phyloP scores from a whole-genome alignment of 2,329 filamentous ascomycete genomes.

The Anthostomella pinea region DNA sequence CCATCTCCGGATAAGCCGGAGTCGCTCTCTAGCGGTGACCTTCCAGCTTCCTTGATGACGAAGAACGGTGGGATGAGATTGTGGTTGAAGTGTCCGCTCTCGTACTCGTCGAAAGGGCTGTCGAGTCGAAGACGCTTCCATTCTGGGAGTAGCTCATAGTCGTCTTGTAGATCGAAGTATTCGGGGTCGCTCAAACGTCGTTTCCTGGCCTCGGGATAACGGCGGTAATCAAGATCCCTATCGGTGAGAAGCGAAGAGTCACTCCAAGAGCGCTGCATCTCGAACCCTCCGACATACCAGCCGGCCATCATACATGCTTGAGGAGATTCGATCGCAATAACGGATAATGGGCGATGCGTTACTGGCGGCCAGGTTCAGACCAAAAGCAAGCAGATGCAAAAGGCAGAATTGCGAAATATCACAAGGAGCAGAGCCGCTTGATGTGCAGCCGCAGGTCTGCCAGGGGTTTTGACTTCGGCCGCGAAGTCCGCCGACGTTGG shows the following conservation, averaged over 20 bases:
- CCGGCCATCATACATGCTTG: constrained; percentile 36
- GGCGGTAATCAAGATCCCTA: constrained; percentile 18
- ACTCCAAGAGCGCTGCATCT: constrained; percentile 34
- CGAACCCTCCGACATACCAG: constrained; percentile 32
- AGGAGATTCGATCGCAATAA: constrained; percentile 13
- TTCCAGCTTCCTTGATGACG: constrained; percentile 30
- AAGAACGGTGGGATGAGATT: constrained; percentile 30
- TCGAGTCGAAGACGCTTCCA: constrained; percentile 26
- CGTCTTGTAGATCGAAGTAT: constrained; percentile 27
- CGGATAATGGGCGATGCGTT: constrained; percentile 3
- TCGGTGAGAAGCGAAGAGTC: constrained; percentile 28
- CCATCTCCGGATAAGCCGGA: constrained; percentile 22
- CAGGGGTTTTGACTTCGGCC: background rate
- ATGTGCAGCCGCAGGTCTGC: background rate
- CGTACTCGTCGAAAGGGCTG: constrained; percentile 16
- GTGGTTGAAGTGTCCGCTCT: constrained; percentile 14
- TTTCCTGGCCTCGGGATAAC: constrained; percentile 37
- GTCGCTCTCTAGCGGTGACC: constrained; percentile 16
- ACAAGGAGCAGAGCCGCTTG: background rate
- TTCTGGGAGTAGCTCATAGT: constrained; percentile 39
- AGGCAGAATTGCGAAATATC: background rate
- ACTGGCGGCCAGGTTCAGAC: background rate
- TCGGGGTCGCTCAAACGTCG: constrained; percentile 37
- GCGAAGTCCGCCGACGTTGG: background rate
- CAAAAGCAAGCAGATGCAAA: background rate